phyloP scores from a whole-genome alignment of 1,284 basidiomycete genomes.

The Xerocomus nothofagi region DNA sequence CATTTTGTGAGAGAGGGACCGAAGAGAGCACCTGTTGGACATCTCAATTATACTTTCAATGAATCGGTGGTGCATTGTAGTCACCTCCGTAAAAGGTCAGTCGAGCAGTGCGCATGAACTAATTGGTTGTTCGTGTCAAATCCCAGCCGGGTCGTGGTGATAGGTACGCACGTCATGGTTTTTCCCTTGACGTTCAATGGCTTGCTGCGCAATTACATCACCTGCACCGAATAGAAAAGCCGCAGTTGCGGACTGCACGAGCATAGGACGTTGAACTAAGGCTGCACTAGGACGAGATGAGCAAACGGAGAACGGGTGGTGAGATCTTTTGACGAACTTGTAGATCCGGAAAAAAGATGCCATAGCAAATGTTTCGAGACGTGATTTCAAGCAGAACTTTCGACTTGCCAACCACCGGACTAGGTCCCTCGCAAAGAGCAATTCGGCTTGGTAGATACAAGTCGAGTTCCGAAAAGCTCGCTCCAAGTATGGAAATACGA shows the following conservation, averaged over 20 bases:
- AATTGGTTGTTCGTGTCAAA: constrained; percentile 3
- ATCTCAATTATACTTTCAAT: constrained; percentile 6
- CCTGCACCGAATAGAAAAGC: constrained; percentile 72
- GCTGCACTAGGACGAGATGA: constrained; percentile 45
- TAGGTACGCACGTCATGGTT: constrained; percentile 63
- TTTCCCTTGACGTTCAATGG: constrained; percentile 64
- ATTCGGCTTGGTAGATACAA: too few species aligned
- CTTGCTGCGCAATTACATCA: constrained; percentile 84
- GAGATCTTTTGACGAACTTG: constrained; percentile 25
- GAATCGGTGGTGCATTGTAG: constrained; percentile 9
- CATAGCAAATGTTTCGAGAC: constrained; percentile 10
- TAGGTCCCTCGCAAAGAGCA: not conserved
- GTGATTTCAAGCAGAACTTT: not conserved
- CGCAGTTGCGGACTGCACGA: constrained; percentile 65
- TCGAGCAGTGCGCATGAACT: constrained; percentile 72
- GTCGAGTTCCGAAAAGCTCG: too few species aligned
- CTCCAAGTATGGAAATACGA: not conserved
- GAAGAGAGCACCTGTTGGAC: constrained; percentile 55
- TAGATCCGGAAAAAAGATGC: constrained; percentile 33
- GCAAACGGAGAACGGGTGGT: not conserved
- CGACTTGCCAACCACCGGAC: not conserved
- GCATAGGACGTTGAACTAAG: constrained; percentile 63
- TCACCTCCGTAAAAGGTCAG: constrained; percentile 74
- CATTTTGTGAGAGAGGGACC: constrained; percentile 73
- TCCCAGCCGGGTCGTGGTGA: not conserved